Evolutionary conservation across 2,329 filamentous ascomycete genomes (phyloP), one percentile per base, ranked within the genome.

Genomic region (Lasiodiplodia citricola): DNA sequence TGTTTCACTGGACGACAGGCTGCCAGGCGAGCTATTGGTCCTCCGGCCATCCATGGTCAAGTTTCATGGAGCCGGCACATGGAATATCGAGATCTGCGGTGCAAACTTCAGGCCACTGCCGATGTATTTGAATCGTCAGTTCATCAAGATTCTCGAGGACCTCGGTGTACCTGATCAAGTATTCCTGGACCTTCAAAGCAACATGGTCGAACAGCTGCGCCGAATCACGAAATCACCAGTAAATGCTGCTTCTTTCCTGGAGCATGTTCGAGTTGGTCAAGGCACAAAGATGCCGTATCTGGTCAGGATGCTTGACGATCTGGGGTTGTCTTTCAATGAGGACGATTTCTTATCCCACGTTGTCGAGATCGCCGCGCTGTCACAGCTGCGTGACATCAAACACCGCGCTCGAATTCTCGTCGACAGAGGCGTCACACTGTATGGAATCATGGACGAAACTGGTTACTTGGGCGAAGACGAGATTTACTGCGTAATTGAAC

Each of bases 111-210:
- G 85, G 63, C 90, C 92, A 0, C 84, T 95, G 7, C 87, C 87
- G 0, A 83, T 94, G 72, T 87, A 89, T 21, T 84, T 96, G 1
- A 96, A 96, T 74, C 88, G 91, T 0, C 92, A 92, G 72, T 84
- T 94, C 70, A 93, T 96, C 80, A 96, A 96, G 76, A 93, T 96
- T 5, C 78, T 97, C 0, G 93, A 97, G 74, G 93, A 96, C 72
- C 88, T 95, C 77, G 85, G 86, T 0, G 88, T 91, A 0, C 75
- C 83, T 0, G 74, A 81, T 1, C 68, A 79, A 0, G 90, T 87
- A 76, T 95, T 97, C 71, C 75, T 91, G 13, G 74, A 83, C 0
- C 79, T 92, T 1, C 93, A 96, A 76, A 80, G 83, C 0, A 80
- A 82, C n/a, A 90, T 90, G 35, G 80, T 96, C 3, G 72, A 84